Conservation (phyloP, 2,329 filamentous ascomycete genomes). For the Eutypella sp. region DNA sequence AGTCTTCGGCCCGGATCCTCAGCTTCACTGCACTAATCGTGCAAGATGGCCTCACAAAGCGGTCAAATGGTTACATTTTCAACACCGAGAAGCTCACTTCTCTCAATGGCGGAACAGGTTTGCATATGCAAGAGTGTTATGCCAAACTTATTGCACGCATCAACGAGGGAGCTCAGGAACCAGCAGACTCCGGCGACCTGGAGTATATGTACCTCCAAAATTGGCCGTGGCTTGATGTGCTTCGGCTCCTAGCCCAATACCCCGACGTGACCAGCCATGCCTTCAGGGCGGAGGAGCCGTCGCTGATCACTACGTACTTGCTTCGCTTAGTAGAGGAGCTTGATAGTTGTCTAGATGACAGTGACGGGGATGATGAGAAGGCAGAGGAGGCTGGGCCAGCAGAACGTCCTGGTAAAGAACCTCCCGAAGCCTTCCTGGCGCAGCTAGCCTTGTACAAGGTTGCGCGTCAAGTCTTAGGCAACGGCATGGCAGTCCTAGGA, state of each 20-base stretch:
- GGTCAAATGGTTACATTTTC: constrained; percentile 50
- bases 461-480: constrained; percentile 11
- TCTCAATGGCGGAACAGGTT: constrained; percentile 80
- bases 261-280: constrained; percentile 61
- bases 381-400: neutral
- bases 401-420: no score
- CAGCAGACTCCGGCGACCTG: constrained; percentile 56
- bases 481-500: constrained; percentile 13
- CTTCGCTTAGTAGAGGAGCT: constrained; percentile 11
- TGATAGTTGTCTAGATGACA: constrained; percentile 9
- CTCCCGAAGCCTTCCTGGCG: constrained; percentile 11
- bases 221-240: constrained; percentile 40
- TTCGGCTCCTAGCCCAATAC: constrained; percentile 55
- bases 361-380: constrained; percentile 5
- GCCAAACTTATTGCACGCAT: constrained; percentile 64
- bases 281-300: constrained; percentile 58
- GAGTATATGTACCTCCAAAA: constrained; percentile 23
- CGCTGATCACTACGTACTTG: constrained; percentile 59
- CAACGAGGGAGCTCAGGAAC: constrained; percentile 48
- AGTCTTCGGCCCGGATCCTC: constrained; percentile 6
- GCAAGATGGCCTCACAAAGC: constrained; percentile 45
- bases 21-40: constrained; percentile 9
- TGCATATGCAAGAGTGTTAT: constrained; percentile 80
- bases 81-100: constrained; percentile 78
- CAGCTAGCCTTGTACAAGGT: constrained; percentile 12